These are phyloP conservation scores for Senecio squalidus DNA, from an alignment of 140 eudicot genomes.

Conservation along the genomic window DNA sequence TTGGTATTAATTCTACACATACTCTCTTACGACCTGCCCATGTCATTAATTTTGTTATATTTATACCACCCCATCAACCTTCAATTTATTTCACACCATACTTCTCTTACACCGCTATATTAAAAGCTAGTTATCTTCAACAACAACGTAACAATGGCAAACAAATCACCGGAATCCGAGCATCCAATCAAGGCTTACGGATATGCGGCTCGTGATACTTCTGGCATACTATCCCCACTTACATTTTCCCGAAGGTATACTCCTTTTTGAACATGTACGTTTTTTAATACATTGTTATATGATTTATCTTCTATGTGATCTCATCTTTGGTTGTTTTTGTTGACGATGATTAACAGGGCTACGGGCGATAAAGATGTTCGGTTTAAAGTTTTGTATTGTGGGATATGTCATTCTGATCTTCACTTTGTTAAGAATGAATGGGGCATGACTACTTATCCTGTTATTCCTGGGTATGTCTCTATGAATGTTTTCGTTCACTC, in stretches of 20 bases:
- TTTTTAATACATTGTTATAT: neutral
- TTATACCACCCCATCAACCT: neutral
- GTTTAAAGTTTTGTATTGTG: constrained; percentile 55
- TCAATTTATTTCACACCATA: neutral
- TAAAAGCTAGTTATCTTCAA: too few species aligned
- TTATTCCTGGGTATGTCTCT: constrained; percentile 15
- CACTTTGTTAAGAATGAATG: constrained; percentile 53
- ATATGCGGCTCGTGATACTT: constrained; percentile 43
- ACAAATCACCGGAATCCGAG: constrained; percentile 34
- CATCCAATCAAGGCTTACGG: constrained; percentile 52
- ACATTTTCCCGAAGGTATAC: constrained; percentile 27
- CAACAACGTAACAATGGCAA: constrained; percentile 19
- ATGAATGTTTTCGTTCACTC: neutral
- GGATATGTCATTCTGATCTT: constrained; percentile 74
- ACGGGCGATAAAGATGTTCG: constrained; percentile 67
- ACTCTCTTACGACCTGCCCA: neutral
- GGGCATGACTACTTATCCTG: constrained; percentile 49
- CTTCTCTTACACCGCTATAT: neutral
- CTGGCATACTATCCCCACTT: constrained; percentile 45
- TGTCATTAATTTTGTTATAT: neutral
- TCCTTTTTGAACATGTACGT: neutral
- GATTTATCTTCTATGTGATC: neutral
- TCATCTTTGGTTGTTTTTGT: neutral
- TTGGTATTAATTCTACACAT: neutral
- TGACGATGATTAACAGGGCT: constrained; percentile 30